These are phyloP conservation scores for Phytopythium ostracodes DNA, from an alignment of 352 stramenopile species.

Conservation along the genomic window DNA sequence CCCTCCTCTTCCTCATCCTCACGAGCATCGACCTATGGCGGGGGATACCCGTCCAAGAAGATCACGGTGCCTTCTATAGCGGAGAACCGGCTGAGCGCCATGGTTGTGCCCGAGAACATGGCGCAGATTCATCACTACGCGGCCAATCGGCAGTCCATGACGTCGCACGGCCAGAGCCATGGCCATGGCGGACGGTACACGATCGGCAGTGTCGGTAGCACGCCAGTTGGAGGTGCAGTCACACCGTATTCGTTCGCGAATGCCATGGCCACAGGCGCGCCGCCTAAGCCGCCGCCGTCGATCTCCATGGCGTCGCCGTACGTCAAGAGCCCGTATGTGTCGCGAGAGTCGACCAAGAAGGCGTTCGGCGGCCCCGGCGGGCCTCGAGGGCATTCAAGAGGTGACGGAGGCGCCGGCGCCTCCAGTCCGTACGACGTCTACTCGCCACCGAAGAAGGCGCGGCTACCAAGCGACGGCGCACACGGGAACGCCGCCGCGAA, in stretches of 20 bases:
- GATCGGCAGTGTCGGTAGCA: background rate
- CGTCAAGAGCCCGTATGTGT: slow-evolving; percentile 37
- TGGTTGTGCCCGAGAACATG: slow-evolving; percentile 30
- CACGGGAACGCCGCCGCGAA: slow-evolving; percentile 1
- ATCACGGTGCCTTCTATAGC: slow-evolving; percentile 32
- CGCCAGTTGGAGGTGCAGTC: slow-evolving; percentile 5
- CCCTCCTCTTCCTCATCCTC: slow-evolving; percentile 13
- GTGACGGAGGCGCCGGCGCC: background rate
- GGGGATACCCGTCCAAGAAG: slow-evolving; percentile 23
- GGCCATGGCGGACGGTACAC: background rate
- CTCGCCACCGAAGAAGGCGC: slow-evolving; percentile 40
- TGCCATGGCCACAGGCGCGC: background rate
- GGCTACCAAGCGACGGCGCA: slow-evolving; percentile 16
- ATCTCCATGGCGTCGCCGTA: slow-evolving; percentile 24
- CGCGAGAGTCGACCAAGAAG: slow-evolving; percentile 21
- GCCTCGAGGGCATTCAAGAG: slow-evolving; percentile 2
- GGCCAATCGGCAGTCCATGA: slow-evolving; percentile 39
- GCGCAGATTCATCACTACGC: slow-evolving; percentile 35
- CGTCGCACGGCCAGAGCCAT: slow-evolving; percentile 37
- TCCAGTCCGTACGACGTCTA: slow-evolving; percentile 44
- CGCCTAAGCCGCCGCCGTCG: slow-evolving; percentile 43
- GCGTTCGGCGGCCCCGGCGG: slow-evolving; percentile 12
- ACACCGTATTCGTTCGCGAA: slow-evolving; percentile 30
- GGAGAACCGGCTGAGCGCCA: slow-evolving; percentile 22
- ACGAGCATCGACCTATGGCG: background rate